Evolutionary conservation across 169 alveolate species (phyloP).

Genomic region (Plasmodium gonderi): DNA sequence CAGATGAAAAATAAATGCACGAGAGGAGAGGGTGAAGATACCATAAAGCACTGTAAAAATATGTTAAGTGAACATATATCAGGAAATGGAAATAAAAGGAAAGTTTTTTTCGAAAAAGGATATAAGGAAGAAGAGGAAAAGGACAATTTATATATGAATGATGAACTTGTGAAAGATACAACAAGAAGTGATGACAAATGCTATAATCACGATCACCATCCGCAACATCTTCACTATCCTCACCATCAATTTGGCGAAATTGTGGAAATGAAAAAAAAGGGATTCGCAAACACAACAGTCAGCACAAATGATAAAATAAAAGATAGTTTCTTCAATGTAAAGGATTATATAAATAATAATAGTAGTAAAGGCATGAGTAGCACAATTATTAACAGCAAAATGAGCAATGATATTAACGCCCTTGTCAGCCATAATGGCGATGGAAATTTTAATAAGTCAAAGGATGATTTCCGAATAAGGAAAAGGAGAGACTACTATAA

Average conservation of each 20-base stretch:
- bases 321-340: neutral
- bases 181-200: neutral
- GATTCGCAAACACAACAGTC: neutral
- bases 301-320: neutral
- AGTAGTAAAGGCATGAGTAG: neutral
- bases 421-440: neutral
- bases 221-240: neutral
- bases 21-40: neutral
- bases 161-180: neutral
- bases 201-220: neutral
- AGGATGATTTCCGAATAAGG: constrained; percentile 5
- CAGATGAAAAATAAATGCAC: neutral
- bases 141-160: neutral
- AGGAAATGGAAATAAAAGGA: neutral
- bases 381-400: neutral
- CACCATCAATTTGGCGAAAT: neutral
- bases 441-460: neutral
- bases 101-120: neutral
- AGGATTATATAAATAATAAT: neutral
- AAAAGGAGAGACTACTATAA: neutral
- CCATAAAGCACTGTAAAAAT: neutral
- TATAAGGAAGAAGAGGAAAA: neutral
- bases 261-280: neutral
- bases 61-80: neutral
- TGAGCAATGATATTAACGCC: neutral